phyloP scores from a whole-genome alignment of 2,329 filamentous ascomycete species.

The Alternaria gansuensis region DNA sequence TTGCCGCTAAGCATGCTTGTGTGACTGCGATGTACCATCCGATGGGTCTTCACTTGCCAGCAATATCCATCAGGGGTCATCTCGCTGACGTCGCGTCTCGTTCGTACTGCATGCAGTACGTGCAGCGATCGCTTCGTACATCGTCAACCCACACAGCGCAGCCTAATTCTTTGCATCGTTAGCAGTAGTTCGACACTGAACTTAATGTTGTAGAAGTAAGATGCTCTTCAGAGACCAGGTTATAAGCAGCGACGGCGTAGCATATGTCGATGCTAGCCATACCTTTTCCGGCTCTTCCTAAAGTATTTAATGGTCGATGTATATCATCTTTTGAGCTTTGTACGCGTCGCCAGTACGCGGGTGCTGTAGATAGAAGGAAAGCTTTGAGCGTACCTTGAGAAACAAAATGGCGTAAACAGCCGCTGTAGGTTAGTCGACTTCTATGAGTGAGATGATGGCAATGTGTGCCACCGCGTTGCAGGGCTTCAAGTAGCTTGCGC shows the following conservation, averaged over 20 bases:
- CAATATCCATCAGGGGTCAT: not conserved
- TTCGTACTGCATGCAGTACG: not conserved
- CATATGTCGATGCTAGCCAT: constrained; percentile 61
- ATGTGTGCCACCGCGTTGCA: not conserved
- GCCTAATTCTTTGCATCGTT: constrained; percentile 11
- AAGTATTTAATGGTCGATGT: constrained; percentile 51
- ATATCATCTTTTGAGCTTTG: constrained; percentile 46
- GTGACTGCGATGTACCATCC: not conserved
- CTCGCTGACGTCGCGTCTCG: not conserved
- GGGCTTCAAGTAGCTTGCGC: not conserved
- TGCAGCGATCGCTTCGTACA: not conserved
- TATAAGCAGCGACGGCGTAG: constrained; percentile 62
- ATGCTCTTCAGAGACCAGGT: constrained; percentile 55
- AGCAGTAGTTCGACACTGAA: constrained; percentile 3
- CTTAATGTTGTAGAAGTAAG: not conserved
- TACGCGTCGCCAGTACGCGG: constrained; percentile 10
- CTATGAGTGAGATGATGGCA: not conserved
- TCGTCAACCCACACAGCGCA: not conserved
- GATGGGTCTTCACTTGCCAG: not conserved
- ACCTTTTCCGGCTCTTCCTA: constrained; percentile 65
- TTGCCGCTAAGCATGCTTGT: not conserved
- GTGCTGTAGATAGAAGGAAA: constrained; percentile 13
- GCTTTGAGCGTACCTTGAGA: constrained; percentile 22
- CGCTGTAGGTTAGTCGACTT: constrained; percentile 1
- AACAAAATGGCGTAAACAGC: not conserved